Conservation (phyloP, 345 rosid genomes). For the Angophora floribunda region DNA sequence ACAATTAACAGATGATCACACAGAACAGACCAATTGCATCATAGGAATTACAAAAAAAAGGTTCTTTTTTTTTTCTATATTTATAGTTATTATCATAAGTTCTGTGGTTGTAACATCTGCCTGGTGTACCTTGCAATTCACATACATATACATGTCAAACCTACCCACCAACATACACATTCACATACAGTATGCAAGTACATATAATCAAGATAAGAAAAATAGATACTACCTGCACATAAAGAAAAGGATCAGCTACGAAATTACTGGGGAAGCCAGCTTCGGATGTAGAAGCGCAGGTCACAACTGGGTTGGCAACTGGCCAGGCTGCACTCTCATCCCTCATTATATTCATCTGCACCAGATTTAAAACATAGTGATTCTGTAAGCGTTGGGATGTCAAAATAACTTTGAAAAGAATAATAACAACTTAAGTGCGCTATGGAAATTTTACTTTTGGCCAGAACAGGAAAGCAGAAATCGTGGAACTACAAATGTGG, state of each 20-base stretch:
- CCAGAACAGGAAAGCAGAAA: background rate
- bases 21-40: background rate
- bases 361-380: background rate
- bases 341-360: slow-evolving; percentile 65
- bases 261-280: slow-evolving; percentile 85
- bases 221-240: slow-evolving; percentile 46
- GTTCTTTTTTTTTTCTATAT: too few relatives aligned
- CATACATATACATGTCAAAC: background rate
- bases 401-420: background rate
- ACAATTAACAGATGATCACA: background rate
- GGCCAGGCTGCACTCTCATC: slow-evolving; percentile 86
- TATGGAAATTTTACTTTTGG: background rate
- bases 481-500: background rate
- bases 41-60: too few relatives aligned
- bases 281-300: slow-evolving; percentile 74
- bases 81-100: too few relatives aligned
- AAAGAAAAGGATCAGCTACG: slow-evolving; percentile 92
- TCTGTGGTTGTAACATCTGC: background rate
- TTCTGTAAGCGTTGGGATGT: background rate
- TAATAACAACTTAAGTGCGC: background rate
- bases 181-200: background rate
- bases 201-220: background rate
- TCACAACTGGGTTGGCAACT: slow-evolving; percentile 86
- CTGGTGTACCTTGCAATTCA: background rate
- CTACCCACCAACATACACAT: background rate